Evolutionary conservation across 768 basidiomycete genomes (phyloP).

Genomic region (Leccinum uliginosum): DNA sequence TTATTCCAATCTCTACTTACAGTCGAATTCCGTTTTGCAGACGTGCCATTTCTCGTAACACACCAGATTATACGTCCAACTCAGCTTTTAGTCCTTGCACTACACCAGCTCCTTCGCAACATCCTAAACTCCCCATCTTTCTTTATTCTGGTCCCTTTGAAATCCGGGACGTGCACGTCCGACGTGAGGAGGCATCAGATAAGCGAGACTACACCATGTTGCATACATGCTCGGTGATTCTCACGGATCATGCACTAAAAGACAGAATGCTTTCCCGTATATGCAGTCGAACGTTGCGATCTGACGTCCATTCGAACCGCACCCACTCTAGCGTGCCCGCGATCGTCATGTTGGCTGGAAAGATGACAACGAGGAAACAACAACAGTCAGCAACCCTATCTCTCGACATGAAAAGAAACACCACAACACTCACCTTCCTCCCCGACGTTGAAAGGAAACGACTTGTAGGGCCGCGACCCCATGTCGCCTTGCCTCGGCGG

Average conservation of each 20-base stretch:
- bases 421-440: constrained; percentile 59
- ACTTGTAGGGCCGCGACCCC: constrained; percentile 85
- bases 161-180: background rate
- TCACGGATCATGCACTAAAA: constrained; percentile 64
- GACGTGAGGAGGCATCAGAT: background rate
- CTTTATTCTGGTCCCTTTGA: background rate
- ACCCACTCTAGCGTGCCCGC: constrained; percentile 70
- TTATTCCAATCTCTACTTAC: too few species aligned
- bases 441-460: constrained; percentile 78
- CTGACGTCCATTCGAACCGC: constrained; percentile 78
- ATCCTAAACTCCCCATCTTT: background rate
- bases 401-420: background rate
- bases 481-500: constrained; percentile 86
- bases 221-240: background rate
- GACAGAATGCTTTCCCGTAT: constrained; percentile 81
- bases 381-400: background rate
- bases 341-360: constrained; percentile 48
- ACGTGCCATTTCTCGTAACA: background rate
- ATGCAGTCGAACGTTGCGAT: constrained; percentile 76
- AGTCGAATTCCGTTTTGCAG: too few species aligned
- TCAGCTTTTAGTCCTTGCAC: background rate
- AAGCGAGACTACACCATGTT: background rate
- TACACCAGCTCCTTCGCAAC: too few species aligned
- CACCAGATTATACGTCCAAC: background rate
- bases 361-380: background rate